Evolutionary conservation across 129 eudicot genomes (phyloP), one percentile per base, ranked within the genome.

Genomic region (Daucus carota): DNA sequence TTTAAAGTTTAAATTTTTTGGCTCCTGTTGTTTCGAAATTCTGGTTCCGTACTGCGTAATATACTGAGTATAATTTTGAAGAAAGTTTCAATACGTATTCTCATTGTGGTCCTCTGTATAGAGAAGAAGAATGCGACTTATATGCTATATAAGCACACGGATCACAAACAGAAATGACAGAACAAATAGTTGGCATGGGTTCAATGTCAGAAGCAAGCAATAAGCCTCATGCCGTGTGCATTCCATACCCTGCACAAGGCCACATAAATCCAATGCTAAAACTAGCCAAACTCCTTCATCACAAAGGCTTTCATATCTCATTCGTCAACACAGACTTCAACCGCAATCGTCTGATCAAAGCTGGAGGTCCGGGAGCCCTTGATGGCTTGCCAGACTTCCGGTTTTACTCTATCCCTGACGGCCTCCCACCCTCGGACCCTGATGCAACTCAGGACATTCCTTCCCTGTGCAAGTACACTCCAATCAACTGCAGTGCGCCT

Each of bases 251-350:
- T 29, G 86, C 87, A 1, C 97, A 91, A 77, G 92, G 93, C 48
- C 97, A 91, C 80, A 75, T 91, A 24, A 91, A 74, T 83, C 90
- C 93, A 11, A 91, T 91, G 97, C 85, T 91, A 28, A 85, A 88
- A 65, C 80, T 91, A 48, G 97, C 93, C 60, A 85, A 77, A 60
- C 79, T 91, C 47, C 84, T 90, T 43, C 87, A 90, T 75, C 73
- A 70, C 45, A 79, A 73, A 15, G 90, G 90, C 80, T 52, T 90
- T 31, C 71, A 84, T 41, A 71, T 89, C 34, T 83, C 96, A 41
- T 87, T 89, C 48, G 89, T 87, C 73, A 85, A 87, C 84, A 84
- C 85, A 6, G 82, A 90, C 34, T 79, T 76, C 85, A 89, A 87
- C 83, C 89, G 87, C 84, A 82, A 80, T 26, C 96, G 96, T 45